Conservation (phyloP, 495 filamentous ascomycete species). For the Aspergillus panamensis region DNA sequence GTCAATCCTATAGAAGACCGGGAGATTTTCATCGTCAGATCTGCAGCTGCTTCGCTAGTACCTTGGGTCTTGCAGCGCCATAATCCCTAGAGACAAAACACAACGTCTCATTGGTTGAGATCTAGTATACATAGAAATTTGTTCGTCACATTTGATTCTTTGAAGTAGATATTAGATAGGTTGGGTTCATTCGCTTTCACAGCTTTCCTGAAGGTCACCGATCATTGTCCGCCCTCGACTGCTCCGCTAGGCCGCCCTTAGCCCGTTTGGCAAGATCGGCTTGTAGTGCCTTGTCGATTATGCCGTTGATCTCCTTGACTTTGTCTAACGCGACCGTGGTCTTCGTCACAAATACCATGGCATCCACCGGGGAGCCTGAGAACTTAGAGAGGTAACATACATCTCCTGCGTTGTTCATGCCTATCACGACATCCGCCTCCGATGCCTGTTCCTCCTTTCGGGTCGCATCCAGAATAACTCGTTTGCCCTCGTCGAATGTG, state of each 20-base stretch:
- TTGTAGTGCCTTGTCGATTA: conserved; percentile 67
- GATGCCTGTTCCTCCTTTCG: conserved; percentile 81
- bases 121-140: no score
- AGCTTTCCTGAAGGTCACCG: conserved; percentile 22
- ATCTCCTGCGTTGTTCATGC: conserved; percentile 84
- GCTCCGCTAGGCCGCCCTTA: conserved; percentile 67
- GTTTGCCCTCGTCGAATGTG: conserved; percentile 67
- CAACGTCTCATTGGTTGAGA: no score
- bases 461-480: conserved; percentile 71
- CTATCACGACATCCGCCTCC: conserved; percentile 79
- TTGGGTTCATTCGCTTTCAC: background rate
- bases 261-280: conserved; percentile 73
- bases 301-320: conserved; percentile 70
- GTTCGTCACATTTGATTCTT: background rate
- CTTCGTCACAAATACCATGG: conserved; percentile 68
- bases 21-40: conserved; percentile 6
- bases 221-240: conserved; percentile 83
- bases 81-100: no score
- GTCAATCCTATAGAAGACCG: conserved; percentile 10
- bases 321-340: conserved; percentile 66
- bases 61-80: no score
- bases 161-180: background rate
- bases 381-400: conserved; percentile 88
- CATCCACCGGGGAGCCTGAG: conserved; percentile 75
- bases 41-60: background rate